Evolutionary conservation across 169 alveolate species (phyloP).

Genomic region (Cryptosporidium andersoni): DNA sequence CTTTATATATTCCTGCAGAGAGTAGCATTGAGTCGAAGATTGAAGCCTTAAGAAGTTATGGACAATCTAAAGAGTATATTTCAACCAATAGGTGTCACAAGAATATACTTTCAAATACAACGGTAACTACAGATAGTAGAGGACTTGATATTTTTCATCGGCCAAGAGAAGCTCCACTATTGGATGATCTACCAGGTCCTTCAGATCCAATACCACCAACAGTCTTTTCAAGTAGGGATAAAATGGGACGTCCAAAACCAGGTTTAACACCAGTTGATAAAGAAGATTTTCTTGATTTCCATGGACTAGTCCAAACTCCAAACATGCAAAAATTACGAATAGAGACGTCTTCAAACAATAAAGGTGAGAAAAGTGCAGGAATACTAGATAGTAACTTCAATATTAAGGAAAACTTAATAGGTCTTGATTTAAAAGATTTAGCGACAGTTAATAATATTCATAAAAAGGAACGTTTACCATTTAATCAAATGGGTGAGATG

Average conservation of each 20-base stretch:
- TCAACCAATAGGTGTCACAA: conserved; percentile 1
- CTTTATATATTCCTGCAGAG: conserved; percentile 59
- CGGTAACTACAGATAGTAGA: conserved; percentile 25
- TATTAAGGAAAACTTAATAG: conserved; percentile 24
- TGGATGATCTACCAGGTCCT: conserved; percentile 69
- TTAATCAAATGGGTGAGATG: conserved; percentile 66
- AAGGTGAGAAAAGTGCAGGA: neutral
- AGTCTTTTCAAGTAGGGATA: conserved; percentile 51
- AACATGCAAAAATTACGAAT: conserved; percentile 35
- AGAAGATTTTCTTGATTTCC: conserved; percentile 52
- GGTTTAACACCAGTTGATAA: conserved; percentile 6
- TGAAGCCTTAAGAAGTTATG: conserved; percentile 28
- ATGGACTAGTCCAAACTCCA: conserved; percentile 57
- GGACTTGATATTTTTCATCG: conserved; percentile 53
- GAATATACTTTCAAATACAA: conserved; percentile 1
- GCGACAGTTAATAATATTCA: conserved; percentile 26
- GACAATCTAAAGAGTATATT: conserved; percentile 20
- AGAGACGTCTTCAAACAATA: neutral
- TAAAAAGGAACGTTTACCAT: conserved; percentile 42
- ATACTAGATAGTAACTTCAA: conserved; percentile 2
- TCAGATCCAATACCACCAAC: conserved; percentile 26
- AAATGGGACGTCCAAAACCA: conserved; percentile 44
- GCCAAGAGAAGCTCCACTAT: conserved; percentile 34
- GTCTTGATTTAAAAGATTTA: conserved; percentile 52
- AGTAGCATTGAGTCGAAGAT: conserved; percentile 45